Base-by-base conservation (phyloP, 179 eudicot species). In the Corrigiola litoralis region DNA sequence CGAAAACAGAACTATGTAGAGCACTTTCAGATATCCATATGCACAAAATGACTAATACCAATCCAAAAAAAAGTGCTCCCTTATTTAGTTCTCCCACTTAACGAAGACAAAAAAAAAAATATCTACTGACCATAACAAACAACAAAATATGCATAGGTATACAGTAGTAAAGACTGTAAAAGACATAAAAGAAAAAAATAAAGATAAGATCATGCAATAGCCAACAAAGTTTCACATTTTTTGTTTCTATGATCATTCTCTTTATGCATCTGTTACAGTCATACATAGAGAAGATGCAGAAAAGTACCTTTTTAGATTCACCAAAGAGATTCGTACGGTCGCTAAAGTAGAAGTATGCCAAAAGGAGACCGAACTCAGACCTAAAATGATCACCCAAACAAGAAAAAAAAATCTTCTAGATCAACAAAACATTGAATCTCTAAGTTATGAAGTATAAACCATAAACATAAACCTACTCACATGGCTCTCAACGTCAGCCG, bases 251-350 rank as follows among this genome's bases (percentile, higher is more conserved):
- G 29, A 24, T 21, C 16, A 56, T 21, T 32, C 32, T 29, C 23
- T 45, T 49, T n/a, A 28, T 25, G 31, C 44, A 45, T 57, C 42
- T 8, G 41, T 52, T 67, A 52, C 57, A 25, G 53, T 18, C 13
- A n/a, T 45, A 57, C 28, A 62, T 20, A 11, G 18, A 41, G 33
- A 58, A 62, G 32, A n/a, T 40, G 33, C 32, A 44, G 31, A 48
- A 73, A 8, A 54, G 56, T 60, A 79, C 83, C 83, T 79, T 79
- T 67, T 60, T 75, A 58, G 80, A 75, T 65, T 72, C 80, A 5
- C 77, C 83, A 34, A 79, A 72, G 44, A 79, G 46, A 72, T 65
- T 61, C 55, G 83, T 75, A 14, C 83, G 83, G 40, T 79, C 83
- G 55, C 83, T 68, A 12, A 79, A 12, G 73, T 75, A 79, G 70